Evolutionary conservation across 2,329 filamentous ascomycete species (phyloP).

Genomic region (Diaporthe vexans): DNA sequence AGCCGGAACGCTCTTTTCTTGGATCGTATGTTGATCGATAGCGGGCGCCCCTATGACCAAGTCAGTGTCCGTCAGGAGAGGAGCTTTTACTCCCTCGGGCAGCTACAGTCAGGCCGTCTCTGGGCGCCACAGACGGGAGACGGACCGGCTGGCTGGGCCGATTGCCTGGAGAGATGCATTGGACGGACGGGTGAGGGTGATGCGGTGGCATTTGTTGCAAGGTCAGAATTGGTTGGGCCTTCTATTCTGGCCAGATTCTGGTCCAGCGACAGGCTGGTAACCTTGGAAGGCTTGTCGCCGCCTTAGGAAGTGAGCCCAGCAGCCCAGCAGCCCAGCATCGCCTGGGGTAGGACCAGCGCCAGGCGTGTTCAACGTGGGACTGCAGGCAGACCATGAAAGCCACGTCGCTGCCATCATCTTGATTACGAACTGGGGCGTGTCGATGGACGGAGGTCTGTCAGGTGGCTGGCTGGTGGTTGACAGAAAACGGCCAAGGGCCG

Average conservation of each 20-base stretch:
- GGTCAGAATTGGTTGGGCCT: not conserved
- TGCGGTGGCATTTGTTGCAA: not conserved
- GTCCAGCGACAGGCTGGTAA: not conserved
- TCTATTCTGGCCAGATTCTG: too few species aligned
- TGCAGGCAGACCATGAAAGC: slow-evolving; percentile 13
- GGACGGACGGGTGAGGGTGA: slow-evolving; percentile 1
- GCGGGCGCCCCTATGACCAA: not conserved
- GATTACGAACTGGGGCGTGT: too few species aligned
- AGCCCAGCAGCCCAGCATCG: slow-evolving; percentile 9
- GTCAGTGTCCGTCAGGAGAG: not conserved
- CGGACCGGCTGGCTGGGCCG: slow-evolving; percentile 11
- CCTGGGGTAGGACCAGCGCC: not conserved
- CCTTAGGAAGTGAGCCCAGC: not conserved
- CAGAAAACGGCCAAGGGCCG: not conserved
- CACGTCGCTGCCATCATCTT: not conserved
- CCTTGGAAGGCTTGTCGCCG: not conserved
- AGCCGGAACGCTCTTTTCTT: not conserved
- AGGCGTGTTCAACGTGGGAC: slow-evolving; percentile 36
- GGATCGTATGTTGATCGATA: not conserved
- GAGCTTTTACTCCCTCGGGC: not conserved
- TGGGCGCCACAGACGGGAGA: not conserved
- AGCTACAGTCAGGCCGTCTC: slow-evolving; percentile 12
- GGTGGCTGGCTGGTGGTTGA: slow-evolving; percentile 11
- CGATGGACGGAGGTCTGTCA: not conserved
- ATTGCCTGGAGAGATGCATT: slow-evolving; percentile 32